A percentile compares a stretch with the other conserved stretches of the same genome.
Conservation (phyloP, 148 eudicot genomes). For the Vaccinium macrocarpon region DNA sequence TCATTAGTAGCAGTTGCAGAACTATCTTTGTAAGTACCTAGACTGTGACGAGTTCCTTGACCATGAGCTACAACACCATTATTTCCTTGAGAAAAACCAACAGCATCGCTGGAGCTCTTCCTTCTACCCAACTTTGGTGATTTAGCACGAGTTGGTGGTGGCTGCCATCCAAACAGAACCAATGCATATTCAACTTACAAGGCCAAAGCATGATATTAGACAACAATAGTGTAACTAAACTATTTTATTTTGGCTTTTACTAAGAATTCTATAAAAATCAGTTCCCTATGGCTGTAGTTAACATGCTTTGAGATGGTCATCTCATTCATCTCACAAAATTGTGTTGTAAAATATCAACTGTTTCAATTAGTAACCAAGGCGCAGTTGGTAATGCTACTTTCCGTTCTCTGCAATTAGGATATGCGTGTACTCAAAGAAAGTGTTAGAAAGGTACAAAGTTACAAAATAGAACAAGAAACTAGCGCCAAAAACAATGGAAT, state of each 20-base stretch:
- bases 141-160: conserved; percentile 85
- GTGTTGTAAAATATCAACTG: too few relatives aligned
- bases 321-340: not conserved
- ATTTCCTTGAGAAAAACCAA: conserved; percentile 23
- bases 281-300: not conserved
- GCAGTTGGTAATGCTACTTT: not conserved
- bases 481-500: not conserved
- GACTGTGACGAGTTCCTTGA: conserved; percentile 43
- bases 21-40: conserved; percentile 28
- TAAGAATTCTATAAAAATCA: not conserved
- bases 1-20: conserved; percentile 9
- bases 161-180: conserved; percentile 31
- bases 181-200: not conserved
- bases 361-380: not conserved
- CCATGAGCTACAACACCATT: conserved; percentile 29
- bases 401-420: not conserved
- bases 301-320: not conserved
- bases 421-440: not conserved
- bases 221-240: not conserved
- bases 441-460: not conserved
- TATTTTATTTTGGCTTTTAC: not conserved
- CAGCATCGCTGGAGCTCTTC: conserved; percentile 60
- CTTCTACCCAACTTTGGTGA: conserved; percentile 84
- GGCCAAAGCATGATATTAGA: not conserved
- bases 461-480: not conserved